These are phyloP conservation scores for Schizochytrium sp. DNA, from an alignment of 108 stramenopile species.

Conservation along the genomic window DNA sequence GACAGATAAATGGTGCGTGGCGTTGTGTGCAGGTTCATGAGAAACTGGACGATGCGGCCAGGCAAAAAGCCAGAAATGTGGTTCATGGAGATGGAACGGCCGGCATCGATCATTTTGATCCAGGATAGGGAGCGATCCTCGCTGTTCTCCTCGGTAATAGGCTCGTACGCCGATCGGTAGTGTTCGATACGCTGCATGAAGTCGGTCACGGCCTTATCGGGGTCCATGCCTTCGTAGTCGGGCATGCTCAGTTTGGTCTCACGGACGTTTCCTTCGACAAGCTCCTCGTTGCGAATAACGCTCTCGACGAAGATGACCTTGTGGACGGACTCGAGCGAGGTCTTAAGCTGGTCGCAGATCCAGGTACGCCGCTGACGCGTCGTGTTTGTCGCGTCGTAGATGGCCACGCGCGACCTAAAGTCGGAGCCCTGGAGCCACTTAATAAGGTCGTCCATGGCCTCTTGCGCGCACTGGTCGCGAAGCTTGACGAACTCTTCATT, in stretches of 20 bases:
- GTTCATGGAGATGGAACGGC: conserved; percentile 59
- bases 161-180: conserved; percentile 75
- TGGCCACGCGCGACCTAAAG: conserved; percentile 78
- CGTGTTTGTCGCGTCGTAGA: conserved; percentile 91
- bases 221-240: conserved; percentile 71
- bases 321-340: conserved; percentile 39
- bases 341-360: conserved; percentile 26
- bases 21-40: conserved; percentile 46
- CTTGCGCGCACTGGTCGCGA: conserved; percentile 64
- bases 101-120: conserved; percentile 81
- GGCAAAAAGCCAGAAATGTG: conserved; percentile 38
- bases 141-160: conserved; percentile 43
- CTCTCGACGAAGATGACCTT: conserved; percentile 85
- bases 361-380: conserved; percentile 60
- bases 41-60: conserved; percentile 32
- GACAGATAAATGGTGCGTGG: conserved; percentile 69
- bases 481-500: conserved; percentile 59
- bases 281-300: conserved; percentile 69
- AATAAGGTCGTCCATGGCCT: conserved; percentile 74
- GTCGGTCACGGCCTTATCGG: conserved; percentile 66
- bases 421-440: conserved; percentile 54
- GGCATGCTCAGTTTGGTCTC: conserved; percentile 75
- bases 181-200: conserved; percentile 67
- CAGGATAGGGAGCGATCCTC: conserved; percentile 59
- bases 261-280: conserved; percentile 71